Evolutionary conservation across 192 early-diverging fungal genomes (phyloP), one percentile per base, ranked within the genome.

Genomic region (Obelidium mucronatum): DNA sequence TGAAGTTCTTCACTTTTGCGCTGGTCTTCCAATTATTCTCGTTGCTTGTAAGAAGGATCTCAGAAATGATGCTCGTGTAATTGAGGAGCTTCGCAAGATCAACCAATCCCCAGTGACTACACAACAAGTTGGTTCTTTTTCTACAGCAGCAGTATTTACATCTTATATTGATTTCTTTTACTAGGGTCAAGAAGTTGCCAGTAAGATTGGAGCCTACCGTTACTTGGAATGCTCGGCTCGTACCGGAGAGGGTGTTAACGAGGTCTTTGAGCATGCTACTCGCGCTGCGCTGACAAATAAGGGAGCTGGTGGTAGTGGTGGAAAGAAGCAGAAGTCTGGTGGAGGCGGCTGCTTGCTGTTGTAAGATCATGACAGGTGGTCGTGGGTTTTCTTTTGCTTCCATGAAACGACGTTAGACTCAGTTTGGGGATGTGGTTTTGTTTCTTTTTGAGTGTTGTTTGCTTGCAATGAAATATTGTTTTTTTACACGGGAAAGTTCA

Each of bases 201-300:
- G 91, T 39, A 88, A 90, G 78, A 96, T 98, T 81, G 84, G 86
- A 53, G 97, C 97, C 26, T 85, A 86, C 81, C 91, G 91, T 76
- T 97, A 96, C 83, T 81, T 98, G 54, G 96, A 98, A 85, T 97
- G 95, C 82, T 94, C 93, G 63, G 95, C 97, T 66, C 92, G 92
- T 84, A 89, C 87, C 69, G 91, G 90, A 61, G 85, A 93, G 58
- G 95, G 95, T 42, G 67, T 68, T 5, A 54, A 44, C 35, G 67
- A 68, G 33, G 59, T 68, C 1, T 67, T 70, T 59, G 66, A 67
- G 61, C 67, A 70, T 54, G 67, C 66, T 5, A 66, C 64, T 13
- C 42, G 67, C 17, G 42, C 71, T 26, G 74, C 79, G 1, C 81
- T 97, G 78, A 62, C 72, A 1, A 74, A 62, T 37, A 30, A 56